A percentile compares a stretch with the other conserved stretches of the same genome.
These are phyloP conservation scores for Globisporangium radiosum DNA, from an alignment of 352 stramenopile species.

Conservation along the genomic window DNA sequence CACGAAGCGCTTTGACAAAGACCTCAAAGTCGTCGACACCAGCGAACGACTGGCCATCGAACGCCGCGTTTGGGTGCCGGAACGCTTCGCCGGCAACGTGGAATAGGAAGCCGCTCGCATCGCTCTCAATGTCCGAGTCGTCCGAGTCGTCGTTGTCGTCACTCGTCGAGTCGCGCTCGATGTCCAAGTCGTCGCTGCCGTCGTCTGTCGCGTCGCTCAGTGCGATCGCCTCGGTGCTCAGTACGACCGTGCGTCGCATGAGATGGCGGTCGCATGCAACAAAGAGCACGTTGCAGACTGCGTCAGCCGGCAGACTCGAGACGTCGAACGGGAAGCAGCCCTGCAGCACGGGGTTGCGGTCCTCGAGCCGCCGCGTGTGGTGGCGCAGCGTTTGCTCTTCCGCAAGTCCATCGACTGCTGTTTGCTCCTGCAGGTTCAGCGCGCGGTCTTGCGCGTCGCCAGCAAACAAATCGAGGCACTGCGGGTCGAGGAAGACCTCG, in stretches of 20 bases:
- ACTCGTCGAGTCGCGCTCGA: constrained; percentile 14
- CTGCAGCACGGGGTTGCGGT: constrained; percentile 20
- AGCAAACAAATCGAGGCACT: constrained; percentile 9
- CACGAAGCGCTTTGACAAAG: constrained; percentile 39
- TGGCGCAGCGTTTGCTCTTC: background rate
- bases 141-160: constrained; percentile 16
- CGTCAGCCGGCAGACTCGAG: constrained; percentile 30
- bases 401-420: background rate
- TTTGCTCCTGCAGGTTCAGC: constrained; percentile 9
- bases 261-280: constrained; percentile 50
- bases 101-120: constrained; percentile 25
- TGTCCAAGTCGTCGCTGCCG: constrained; percentile 17
- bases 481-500: constrained; percentile 27
- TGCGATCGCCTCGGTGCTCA: constrained; percentile 45
- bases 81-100: constrained; percentile 52
- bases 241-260: constrained; percentile 48
- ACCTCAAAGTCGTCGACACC: constrained; percentile 42
- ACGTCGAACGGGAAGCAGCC: constrained; percentile 40
- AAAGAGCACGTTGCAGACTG: constrained; percentile 52
- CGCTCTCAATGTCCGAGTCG: too few relatives aligned
- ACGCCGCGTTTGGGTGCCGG: constrained; percentile 38
- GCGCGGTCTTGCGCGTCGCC: background rate
- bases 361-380: constrained; percentile 16
- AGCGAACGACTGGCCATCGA: constrained; percentile 39
- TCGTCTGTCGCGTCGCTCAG: constrained; percentile 21